Evolutionary conservation across 306 rosid genomes (phyloP).

Genomic region (Dryas alaskensis): DNA sequence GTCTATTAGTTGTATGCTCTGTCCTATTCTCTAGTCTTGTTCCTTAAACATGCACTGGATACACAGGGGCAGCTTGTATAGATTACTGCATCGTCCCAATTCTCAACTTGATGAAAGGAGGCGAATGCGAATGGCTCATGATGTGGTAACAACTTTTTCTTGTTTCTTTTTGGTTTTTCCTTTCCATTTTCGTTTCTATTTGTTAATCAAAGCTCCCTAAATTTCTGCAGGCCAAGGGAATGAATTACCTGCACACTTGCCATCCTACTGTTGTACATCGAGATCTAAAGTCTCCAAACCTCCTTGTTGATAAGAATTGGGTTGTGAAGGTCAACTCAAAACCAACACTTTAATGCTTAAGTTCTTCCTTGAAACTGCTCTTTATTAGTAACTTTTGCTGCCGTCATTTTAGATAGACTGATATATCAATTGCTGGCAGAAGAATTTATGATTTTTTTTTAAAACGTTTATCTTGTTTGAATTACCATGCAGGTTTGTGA

Average conservation of each 20-base stretch:
- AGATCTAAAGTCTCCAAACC: constrained; percentile 94
- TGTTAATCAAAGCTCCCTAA: constrained; percentile 15
- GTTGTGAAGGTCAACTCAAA: constrained; percentile 72
- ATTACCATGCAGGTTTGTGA: constrained; percentile 70
- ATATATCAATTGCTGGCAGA: constrained; percentile 7
- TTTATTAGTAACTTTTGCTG: neutral
- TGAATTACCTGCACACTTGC: constrained; percentile 99
- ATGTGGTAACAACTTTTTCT: constrained; percentile 68
- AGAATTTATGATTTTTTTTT: constrained; percentile 1
- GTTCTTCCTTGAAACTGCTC: constrained; percentile 8
- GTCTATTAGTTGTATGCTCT: constrained; percentile 19
- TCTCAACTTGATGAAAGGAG: constrained; percentile 84
- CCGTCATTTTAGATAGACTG: constrained; percentile 9
- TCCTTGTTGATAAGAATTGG: constrained; percentile 97
- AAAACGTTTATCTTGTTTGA: constrained; percentile 18
- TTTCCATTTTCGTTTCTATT: constrained; percentile 28
- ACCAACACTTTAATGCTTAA: constrained; percentile 20
- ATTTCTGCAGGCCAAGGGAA: constrained; percentile 82
- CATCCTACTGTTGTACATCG: constrained; percentile 96
- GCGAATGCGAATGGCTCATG: constrained; percentile 92
- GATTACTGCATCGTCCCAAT: constrained; percentile 91
- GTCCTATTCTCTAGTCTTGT: constrained; percentile 29
- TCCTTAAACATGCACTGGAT: constrained; percentile 34
- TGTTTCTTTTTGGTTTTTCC: constrained; percentile 13
- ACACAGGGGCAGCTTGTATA: constrained; percentile 88